Evolutionary conservation across 768 basidiomycete species (phyloP), one percentile per base, ranked within the genome.

Genomic region (Lentinula raphanica): DNA sequence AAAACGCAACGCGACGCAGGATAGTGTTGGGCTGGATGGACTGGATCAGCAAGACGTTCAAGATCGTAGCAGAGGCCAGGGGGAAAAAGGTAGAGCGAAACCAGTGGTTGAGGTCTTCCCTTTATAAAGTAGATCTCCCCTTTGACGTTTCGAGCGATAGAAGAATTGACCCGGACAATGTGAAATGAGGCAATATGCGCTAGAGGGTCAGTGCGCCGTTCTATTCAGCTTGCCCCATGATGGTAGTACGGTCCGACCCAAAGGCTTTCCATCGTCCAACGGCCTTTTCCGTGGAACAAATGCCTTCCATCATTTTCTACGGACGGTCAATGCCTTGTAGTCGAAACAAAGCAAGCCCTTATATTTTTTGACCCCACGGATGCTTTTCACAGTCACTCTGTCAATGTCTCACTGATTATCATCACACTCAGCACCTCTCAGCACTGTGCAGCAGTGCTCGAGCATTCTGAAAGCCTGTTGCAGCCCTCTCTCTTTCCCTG

Each of bases 141-240:
- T 49, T 49, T 49, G 48, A 49, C 48, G 48, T 13, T 28, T 35
- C 46, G 50, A 29, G 32, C 25, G 15, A 53, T 13, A 23, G n/a
- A 38, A 25, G 32, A 25, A 36, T 53, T 53, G 50, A 23, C 50
- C 50, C 50, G 50, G 50, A 36, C 32, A 53, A 35, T 31, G 32
- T 53, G 38, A 53, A 53, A 53, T 53, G 50, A 53, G 50, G 50
- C 36, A 39, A 53, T 53, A 53, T 39, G 32, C 32, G 50, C 50
- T 39, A 53, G 31, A 39, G n/a, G 11, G 36, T 32, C 31, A 53
- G 50, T 36, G 15, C 32, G 32, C 50, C 50, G 32, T 53, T 53
- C 38, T 25, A 27, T 35, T 39, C 50, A 53, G 5, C 32, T 48
- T 48, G 25, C 25, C 31, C 36, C 50, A 53, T 53, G 50, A 53